These are phyloP conservation scores for Ananas comosus DNA, from an alignment of 176 grass and related monocot genomes.

Conservation along the genomic window DNA sequence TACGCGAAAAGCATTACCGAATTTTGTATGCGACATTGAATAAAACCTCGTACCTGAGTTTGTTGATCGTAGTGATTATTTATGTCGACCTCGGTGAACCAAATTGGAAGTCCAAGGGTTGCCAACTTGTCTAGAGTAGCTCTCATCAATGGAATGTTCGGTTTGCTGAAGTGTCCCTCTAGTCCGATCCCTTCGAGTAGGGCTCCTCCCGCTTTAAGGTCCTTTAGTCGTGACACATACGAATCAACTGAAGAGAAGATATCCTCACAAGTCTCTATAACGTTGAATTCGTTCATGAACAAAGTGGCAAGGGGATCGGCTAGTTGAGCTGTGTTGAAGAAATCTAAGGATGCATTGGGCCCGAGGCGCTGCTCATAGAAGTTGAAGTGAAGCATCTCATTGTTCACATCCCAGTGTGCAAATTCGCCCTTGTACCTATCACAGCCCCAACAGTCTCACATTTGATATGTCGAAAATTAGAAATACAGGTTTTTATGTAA, in stretches of 20 bases:
- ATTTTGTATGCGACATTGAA: not conserved
- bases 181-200: conserved; percentile 72
- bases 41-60: conserved; percentile 26
- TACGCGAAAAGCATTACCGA: not conserved
- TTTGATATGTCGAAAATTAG: no score
- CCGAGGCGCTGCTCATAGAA: conserved; percentile 94
- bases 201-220: conserved; percentile 52
- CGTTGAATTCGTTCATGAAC: conserved; percentile 99
- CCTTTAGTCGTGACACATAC: conserved; percentile 55
- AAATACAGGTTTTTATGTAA: no score
- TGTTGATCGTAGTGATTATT: conserved; percentile 55
- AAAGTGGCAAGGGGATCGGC: conserved; percentile 84
- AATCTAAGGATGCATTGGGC: conserved; percentile 59
- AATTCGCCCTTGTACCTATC: conserved; percentile 80
- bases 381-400: conserved; percentile 96
- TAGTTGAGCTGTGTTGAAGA: conserved; percentile 85
- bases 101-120: conserved; percentile 74
- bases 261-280: conserved; percentile 91
- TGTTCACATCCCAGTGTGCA: conserved; percentile 96
- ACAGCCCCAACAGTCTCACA: not conserved
- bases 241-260: conserved; percentile 65
- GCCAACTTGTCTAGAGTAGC: conserved; percentile 86
- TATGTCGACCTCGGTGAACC: conserved; percentile 97
- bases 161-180: conserved; percentile 83
- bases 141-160: conserved; percentile 84